Conservation (phyloP, 345 rosid genomes). For the Camelina neglecta region DNA sequence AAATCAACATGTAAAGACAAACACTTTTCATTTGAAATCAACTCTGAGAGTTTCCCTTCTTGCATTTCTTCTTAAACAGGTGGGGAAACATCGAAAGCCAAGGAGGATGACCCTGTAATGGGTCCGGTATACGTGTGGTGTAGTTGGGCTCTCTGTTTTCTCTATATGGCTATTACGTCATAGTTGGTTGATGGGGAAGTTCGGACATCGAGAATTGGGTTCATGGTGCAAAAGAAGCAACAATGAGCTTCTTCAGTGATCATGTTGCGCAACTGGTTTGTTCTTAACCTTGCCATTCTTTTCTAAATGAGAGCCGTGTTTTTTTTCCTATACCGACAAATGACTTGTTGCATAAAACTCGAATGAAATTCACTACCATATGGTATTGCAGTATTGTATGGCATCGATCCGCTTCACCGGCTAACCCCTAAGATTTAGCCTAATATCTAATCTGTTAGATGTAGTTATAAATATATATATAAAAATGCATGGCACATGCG, state of each 20-base stretch:
- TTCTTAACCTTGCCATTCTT: slow-evolving; percentile 30
- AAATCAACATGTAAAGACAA: slow-evolving; percentile 15
- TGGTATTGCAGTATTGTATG: not conserved
- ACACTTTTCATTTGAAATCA: not conserved
- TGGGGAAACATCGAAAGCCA: slow-evolving; percentile 80
- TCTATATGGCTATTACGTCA: slow-evolving; percentile 86
- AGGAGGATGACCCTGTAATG: slow-evolving; percentile 68
- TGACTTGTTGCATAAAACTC: slow-evolving; percentile 17
- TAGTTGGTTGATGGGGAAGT: slow-evolving; percentile 91
- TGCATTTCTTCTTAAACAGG: slow-evolving; percentile 47
- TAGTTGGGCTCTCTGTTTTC: slow-evolving; percentile 74
- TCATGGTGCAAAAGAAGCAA: slow-evolving; percentile 75
- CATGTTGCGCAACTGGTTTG: slow-evolving; percentile 97
- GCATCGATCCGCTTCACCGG: not conserved
- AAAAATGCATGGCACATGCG: slow-evolving; percentile 34
- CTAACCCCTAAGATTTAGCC: not conserved
- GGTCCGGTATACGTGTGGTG: slow-evolving; percentile 82
- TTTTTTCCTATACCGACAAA: slow-evolving; percentile 23
- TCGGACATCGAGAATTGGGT: slow-evolving; percentile 92
- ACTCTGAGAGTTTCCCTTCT: slow-evolving; percentile 7
- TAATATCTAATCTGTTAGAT: not conserved
- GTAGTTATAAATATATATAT: not conserved
- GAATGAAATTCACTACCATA: not conserved
- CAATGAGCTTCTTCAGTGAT: slow-evolving; percentile 66
- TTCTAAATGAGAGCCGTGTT: slow-evolving; percentile 3